Conservation (phyloP, 2,329 filamentous ascomycete genomes). For the Aureobasidium sp. region DNA sequence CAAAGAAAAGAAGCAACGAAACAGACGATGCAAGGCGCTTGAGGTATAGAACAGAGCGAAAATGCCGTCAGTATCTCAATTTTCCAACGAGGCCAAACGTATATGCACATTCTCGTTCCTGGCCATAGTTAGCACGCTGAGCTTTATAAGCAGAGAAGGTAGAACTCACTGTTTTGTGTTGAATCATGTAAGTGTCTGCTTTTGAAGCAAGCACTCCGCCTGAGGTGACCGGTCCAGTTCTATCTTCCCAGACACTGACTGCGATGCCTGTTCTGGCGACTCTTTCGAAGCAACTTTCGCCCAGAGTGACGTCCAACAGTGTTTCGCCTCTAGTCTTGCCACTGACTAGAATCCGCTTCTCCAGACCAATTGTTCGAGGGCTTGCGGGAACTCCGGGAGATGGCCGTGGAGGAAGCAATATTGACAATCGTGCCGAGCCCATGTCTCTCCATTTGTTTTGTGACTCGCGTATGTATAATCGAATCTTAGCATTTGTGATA, state of each 20-base stretch:
- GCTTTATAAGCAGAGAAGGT: neutral
- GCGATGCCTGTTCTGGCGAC: conserved; percentile 82
- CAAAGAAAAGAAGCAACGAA: neutral
- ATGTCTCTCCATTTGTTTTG: conserved; percentile 84
- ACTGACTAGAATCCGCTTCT: conserved; percentile 79
- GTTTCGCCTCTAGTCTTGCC: conserved; percentile 62
- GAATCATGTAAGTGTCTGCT: conserved; percentile 58
- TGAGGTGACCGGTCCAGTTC: conserved; percentile 39
- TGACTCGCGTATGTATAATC: conserved; percentile 72
- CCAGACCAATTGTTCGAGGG: conserved; percentile 46
- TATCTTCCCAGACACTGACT: conserved; percentile 73
- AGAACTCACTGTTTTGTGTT: conserved; percentile 33
- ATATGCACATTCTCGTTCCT: conserved; percentile 44
- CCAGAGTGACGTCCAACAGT: conserved; percentile 75
- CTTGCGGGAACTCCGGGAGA: conserved; percentile 31
- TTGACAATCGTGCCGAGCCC: conserved; percentile 75
- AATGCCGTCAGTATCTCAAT: conserved; percentile 37
- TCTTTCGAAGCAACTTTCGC: conserved; percentile 75
- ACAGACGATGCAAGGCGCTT: neutral
- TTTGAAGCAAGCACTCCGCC: conserved; percentile 51
- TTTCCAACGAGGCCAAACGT: conserved; percentile 45
- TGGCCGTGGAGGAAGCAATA: conserved; percentile 61
- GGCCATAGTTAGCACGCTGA: neutral
- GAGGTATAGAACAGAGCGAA: neutral
- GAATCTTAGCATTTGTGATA: conserved; percentile 75